Evolutionary conservation across 306 rosid genomes (phyloP), one percentile per base, ranked within the genome.

Genomic region (Cyclanthera cordifolia): DNA sequence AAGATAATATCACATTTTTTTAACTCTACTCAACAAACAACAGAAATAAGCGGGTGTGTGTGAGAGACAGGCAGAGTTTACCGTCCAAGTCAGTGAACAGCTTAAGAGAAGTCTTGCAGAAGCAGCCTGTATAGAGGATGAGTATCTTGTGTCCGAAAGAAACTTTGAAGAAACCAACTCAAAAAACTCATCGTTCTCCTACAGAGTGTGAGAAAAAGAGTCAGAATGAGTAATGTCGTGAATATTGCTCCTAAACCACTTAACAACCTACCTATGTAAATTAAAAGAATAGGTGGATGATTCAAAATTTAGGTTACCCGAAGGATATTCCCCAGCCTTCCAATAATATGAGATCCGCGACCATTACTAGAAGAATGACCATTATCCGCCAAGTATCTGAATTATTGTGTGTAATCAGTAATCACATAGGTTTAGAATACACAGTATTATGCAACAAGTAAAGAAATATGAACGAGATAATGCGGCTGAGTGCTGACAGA

Each of bases 121-220:
- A 65, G 99, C 96, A 64, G 97, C 96, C 80, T 77, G 89, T 73
- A 94, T 37, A 0, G 95, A 78, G 64, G 73, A 73, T 1, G 95
- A 69, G 82, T 85, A 90, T 61, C 95, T 80, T 0, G 80, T 27
- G 61, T 90, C 99, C 25, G 85, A 81, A 67, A 94, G 86, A 82
- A 84, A 88, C 80, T 80, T 94, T 0, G 88, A 76, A 53, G 99
- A 94, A 78, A 94, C 81, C 70, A 94, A 94, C 71, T 94, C 99
- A 47, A 90, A 88, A 77, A 94, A 94, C 8, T 90, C 99, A 69
- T 94, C 99, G 9, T 88, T 87, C 53, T 94, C 99, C 99, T 94
- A 10, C 8, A 21, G 70, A 20, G 72, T 71, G 48, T 68, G 63
- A 5, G 4, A 57, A 28, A 57, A 28, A 49, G 20, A 59, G 25